Evolutionary conservation across 106 monocot genomes (phyloP), one percentile per base, ranked within the genome.

Genomic region (Allium sativum): DNA sequence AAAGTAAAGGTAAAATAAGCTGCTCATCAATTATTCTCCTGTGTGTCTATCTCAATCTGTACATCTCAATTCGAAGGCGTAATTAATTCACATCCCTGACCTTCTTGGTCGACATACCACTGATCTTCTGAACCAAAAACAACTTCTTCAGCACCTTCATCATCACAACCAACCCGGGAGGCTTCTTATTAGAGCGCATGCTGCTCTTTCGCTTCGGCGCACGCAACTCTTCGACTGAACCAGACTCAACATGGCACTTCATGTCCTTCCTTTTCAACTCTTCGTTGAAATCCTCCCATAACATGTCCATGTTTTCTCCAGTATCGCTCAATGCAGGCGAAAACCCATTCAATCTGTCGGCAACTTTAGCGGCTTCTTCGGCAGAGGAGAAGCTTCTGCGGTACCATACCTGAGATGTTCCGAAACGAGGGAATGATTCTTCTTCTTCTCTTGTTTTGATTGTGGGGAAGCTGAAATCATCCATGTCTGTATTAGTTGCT

Each of bases 231-330:
- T 18, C 41, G 18, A 44, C 73, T 18, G 58, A 51, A 47, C 10
- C 42, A 12, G 44, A 61, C 31, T 9, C 18, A 0, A 55, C 3
- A 55, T 16, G 57, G 11, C 4, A 8, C 10, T 18, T 4, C 18
- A 7, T 21, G 54, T 19, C 15, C 4, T 19, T 22, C 52, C 53
- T 15, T 15, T 21, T 41, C 17, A 75, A 52, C 58, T 84, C 84
- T 13, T 84, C 84, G 31, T 84, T 84, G 69, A 84, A 76, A n/a
- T 84, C 70, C 62, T 84, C 84, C 84, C 84, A 84, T 9, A 84
- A 65, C 73, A 63, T 53, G 59, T 84, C 84, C 84, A 84, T 84
- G 61, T 52, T 66, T 42, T 84, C 84, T 52, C 73, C 72, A 12
- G 72, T 53, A 7, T 46, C 20, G 17, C n/a, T 18, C 42, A 55